Evolutionary conservation across 805 yeast genomes (phyloP).

Genomic region (Saccharomycopsis capsularis): DNA sequence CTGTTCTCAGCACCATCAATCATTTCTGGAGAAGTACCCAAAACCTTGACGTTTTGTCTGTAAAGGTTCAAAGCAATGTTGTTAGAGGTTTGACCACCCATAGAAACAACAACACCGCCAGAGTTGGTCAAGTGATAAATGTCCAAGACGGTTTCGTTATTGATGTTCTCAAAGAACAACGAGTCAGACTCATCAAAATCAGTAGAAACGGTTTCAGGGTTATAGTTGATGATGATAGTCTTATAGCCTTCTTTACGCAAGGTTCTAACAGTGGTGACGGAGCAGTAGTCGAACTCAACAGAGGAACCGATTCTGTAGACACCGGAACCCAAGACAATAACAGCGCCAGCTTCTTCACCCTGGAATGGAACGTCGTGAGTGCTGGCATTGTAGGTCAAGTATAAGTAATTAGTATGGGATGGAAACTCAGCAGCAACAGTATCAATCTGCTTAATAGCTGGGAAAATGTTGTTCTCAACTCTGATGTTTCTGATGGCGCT

Average conservation of each 20-base stretch:
- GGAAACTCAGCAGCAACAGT: constrained; percentile 99
- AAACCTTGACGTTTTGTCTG: constrained; percentile 88
- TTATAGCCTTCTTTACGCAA: constrained; percentile 78
- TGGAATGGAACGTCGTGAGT: constrained; percentile 80
- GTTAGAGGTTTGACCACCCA: constrained; percentile 99
- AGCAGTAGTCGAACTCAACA: constrained; percentile 99
- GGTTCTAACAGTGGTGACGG: constrained; percentile 93
- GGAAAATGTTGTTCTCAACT: constrained; percentile 77
- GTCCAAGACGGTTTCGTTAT: constrained; percentile 89
- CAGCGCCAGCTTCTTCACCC: constrained; percentile 60
- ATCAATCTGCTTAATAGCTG: constrained; percentile 94
- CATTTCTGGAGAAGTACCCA: constrained; percentile 98
- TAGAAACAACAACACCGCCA: constrained; percentile 86
- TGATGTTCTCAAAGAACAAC: constrained; percentile 90
- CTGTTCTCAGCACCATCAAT: constrained; percentile 97
- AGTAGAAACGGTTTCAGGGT: constrained; percentile 98
- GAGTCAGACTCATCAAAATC: constrained; percentile 98
- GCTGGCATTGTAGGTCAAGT: constrained; percentile 91
- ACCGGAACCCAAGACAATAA: constrained; percentile 96
- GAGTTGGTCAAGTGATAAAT: constrained; percentile 89
- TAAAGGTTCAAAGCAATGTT: constrained; percentile 90
- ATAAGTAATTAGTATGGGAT: constrained; percentile 88
- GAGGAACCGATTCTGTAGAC: constrained; percentile 98
- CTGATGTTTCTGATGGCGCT: constrained; percentile 86
- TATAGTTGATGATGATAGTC: constrained; percentile 95